phyloP scores from a whole-genome alignment of 371 early-diverging fungal genomes.

The Circinella umbellata region DNA sequence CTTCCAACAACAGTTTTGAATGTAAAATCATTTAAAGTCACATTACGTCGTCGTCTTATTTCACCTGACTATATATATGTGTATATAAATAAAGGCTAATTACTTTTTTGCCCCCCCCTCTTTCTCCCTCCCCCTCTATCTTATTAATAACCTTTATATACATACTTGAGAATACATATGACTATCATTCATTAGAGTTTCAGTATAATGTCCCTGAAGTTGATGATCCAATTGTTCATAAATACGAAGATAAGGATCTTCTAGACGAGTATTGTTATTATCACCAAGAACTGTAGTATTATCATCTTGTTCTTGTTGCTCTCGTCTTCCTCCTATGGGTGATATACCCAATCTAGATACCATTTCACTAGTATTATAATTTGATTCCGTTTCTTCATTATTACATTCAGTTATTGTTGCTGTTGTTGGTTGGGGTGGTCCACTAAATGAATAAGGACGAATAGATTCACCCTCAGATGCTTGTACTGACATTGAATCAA shows the following conservation, averaged over 20 bases:
- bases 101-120: too few relatives aligned
- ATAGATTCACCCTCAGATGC: slow-evolving; percentile 10
- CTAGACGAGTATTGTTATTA: background rate
- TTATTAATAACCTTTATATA: background rate
- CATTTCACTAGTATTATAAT: background rate
- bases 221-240: slow-evolving; percentile 1
- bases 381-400: background rate
- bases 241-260: background rate
- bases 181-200: slow-evolving; percentile 40
- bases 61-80: background rate
- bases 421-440: background rate
- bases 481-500: slow-evolving; percentile 17
- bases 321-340: background rate
- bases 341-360: background rate
- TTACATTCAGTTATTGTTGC: background rate
- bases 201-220: slow-evolving; percentile 17
- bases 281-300: background rate
- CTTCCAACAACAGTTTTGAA: slow-evolving; percentile 94
- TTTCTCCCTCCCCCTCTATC: too few relatives aligned
- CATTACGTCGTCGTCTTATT: background rate
- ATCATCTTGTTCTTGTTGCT: background rate
- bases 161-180: slow-evolving; percentile 21
- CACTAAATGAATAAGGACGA: background rate
- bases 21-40: slow-evolving; percentile 75
- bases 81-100: too few relatives aligned